Percentiles rank a stretch among this genome's conserved stretches.
Conservation (phyloP, 2,329 filamentous ascomycete genomes). For the Trichoderma sp. region DNA sequence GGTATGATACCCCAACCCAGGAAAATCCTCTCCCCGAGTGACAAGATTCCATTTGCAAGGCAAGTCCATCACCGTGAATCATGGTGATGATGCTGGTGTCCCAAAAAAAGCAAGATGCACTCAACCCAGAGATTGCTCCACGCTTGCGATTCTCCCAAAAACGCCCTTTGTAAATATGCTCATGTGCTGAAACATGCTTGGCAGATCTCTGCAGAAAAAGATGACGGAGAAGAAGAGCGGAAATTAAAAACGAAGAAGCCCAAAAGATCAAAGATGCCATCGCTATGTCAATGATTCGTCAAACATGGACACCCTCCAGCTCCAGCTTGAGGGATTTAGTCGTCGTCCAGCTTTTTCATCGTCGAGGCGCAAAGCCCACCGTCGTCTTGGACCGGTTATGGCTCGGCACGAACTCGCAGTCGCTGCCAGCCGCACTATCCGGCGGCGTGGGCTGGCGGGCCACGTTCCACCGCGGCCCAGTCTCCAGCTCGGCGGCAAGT, state of each 20-base stretch:
- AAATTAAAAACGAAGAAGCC: neutral
- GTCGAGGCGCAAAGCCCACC: conserved; percentile 27
- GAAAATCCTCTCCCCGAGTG: neutral
- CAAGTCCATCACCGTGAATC: neutral
- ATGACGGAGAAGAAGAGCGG: neutral
- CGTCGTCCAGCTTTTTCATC: conserved; percentile 4
- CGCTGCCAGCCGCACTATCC: conserved; percentile 37
- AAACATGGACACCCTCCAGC: neutral
- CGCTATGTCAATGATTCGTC: conserved; percentile 20
- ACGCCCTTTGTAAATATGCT: conserved; percentile 23
- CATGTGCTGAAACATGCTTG: conserved; percentile 19
- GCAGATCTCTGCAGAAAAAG: conserved; percentile 32
- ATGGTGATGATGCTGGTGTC: neutral
- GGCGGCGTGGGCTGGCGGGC: conserved; percentile 38
- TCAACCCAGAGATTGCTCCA: conserved; percentile 10
- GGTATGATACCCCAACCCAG: conserved; percentile 3
- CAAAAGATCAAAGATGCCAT: conserved; percentile 2
- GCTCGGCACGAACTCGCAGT: conserved; percentile 38
- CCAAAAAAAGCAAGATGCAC: neutral
- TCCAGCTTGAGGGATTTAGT: conserved; percentile 6
- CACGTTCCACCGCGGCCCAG: conserved; percentile 14
- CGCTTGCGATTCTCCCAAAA: conserved; percentile 18
- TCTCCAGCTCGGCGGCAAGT: conserved; percentile 50
- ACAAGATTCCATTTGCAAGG: neutral
- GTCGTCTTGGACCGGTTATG: conserved; percentile 45